These are phyloP conservation scores for Cenchrus americanus DNA, from an alignment of 176 grass and related monocot species.

Conservation along the genomic window DNA sequence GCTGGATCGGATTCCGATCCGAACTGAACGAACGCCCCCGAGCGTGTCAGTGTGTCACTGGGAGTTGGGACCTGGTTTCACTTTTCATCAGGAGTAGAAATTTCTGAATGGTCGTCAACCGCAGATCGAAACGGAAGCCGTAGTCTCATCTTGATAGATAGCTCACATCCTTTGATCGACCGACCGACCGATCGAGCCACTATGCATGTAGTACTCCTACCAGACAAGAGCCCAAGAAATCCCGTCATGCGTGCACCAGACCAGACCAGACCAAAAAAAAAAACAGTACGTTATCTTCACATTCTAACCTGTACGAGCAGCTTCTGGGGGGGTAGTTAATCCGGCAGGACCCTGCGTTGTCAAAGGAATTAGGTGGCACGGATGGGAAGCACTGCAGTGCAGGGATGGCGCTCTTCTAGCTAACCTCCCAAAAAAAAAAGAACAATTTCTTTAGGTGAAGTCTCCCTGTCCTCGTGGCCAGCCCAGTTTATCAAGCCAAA, in stretches of 20 bases:
- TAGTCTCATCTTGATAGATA: conserved; percentile 6
- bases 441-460: background rate
- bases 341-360: conserved; percentile 7
- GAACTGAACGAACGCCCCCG: background rate
- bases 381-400: conserved; percentile 7
- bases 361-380: conserved; percentile 39
- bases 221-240: background rate
- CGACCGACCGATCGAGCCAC: background rate
- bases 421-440: conserved; percentile 2
- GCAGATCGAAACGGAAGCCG: too few species aligned
- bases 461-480: conserved; percentile 39
- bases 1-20: background rate
- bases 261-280: too few species aligned
- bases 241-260: background rate
- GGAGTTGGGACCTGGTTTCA: background rate
- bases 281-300: background rate
- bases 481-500: conserved; percentile 28
- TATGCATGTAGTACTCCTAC: too few species aligned
- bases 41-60: too few species aligned
- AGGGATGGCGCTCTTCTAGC: conserved; percentile 33
- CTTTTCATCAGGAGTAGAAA: background rate
- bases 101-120: conserved; percentile 34
- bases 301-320: conserved; percentile 26
- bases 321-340: conserved; percentile 5
- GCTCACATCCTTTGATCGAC: background rate